These are phyloP conservation scores for Chytridiales sp. DNA, from an alignment of 371 early-diverging fungal species.

Conservation along the genomic window DNA sequence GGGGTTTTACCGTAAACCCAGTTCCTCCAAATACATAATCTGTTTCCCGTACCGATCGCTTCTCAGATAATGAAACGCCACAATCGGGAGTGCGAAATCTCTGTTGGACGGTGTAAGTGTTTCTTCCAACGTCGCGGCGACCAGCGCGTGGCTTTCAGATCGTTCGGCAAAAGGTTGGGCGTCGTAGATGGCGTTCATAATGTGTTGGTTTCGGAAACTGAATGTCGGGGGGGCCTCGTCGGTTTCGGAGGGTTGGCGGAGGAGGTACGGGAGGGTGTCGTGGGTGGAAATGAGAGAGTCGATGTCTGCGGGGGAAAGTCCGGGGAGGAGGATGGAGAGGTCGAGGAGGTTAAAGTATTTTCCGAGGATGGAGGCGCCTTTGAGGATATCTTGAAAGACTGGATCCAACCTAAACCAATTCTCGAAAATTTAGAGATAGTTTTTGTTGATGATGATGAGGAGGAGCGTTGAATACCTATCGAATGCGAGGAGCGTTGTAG, in stretches of 20 bases:
- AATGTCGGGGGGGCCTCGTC: too few species aligned
- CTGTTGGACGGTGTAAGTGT: not conserved
- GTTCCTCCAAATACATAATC: constrained; percentile 6
- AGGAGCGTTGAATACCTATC: too few species aligned
- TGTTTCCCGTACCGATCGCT: not conserved
- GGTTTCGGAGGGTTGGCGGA: not conserved
- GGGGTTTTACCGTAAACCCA: constrained; percentile 4
- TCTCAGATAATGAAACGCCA: constrained; percentile 5
- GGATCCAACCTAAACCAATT: not conserved
- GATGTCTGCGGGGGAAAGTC: too few species aligned
- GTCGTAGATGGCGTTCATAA: constrained; percentile 13
- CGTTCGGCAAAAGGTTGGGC: constrained; percentile 3
- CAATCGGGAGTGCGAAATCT: constrained; percentile 1
- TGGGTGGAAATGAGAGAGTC: not conserved
- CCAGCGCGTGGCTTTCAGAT: not conserved
- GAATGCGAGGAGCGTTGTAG: too few species aligned
- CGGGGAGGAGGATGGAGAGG: too few species aligned
- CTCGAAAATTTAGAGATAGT: too few species aligned
- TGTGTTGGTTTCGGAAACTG: constrained; percentile 6
- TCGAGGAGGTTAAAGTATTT: constrained; percentile 10
- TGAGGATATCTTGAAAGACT: not conserved
- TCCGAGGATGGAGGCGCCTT: constrained; percentile 2
- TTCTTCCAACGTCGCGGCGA: constrained; percentile 1
- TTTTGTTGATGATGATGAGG: too few species aligned
- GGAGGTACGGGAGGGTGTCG: not conserved